A percentile compares a stretch with the other conserved stretches of the same genome.
Evolutionary conservation across 2,329 filamentous ascomycete genomes (phyloP).

Genomic region (Fusarium sp.): DNA sequence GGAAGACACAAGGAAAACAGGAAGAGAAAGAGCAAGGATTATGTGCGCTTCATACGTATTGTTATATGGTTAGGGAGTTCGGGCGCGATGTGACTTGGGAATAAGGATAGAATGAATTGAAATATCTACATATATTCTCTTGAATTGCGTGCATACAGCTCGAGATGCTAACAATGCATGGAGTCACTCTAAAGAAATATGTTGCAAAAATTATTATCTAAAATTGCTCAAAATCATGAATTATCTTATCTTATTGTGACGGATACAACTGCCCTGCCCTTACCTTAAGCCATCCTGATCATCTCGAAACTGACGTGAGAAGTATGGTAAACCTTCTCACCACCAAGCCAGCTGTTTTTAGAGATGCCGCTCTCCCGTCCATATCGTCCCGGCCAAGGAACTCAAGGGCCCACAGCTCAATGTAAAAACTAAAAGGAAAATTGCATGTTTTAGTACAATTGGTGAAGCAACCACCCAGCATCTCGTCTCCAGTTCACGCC

Average conservation of each 20-base stretch:
- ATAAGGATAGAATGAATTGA: conserved; percentile 41
- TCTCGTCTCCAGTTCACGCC: conserved; percentile 4
- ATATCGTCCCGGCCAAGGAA: background rate
- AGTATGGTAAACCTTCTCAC: background rate
- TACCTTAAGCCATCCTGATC: conserved; percentile 19
- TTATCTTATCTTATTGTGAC: conserved; percentile 29
- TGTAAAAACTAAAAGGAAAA: conserved; percentile 14
- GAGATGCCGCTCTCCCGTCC: background rate
- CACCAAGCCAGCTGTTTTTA: conserved; percentile 7
- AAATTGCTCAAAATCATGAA: conserved; percentile 32
- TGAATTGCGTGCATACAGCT: background rate
- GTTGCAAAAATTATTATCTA: background rate
- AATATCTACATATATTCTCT: background rate
- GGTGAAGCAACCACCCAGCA: conserved; percentile 17
- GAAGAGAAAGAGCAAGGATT: conserved; percentile 22
- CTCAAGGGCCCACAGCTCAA: background rate
- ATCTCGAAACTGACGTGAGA: conserved; percentile 6
- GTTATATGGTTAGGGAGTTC: conserved; percentile 42
- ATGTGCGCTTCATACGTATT: conserved; percentile 34
- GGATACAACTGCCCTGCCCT: conserved; percentile 25
- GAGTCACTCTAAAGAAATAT: background rate
- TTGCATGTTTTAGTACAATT: conserved; percentile 33
- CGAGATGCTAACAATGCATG: no score
- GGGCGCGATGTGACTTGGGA: conserved; percentile 34
- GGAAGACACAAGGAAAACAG: conserved; percentile 9